These are phyloP conservation scores for Dactylellina drechsleri DNA, from an alignment of 2,329 filamentous ascomycete genomes.

Conservation along the genomic window DNA sequence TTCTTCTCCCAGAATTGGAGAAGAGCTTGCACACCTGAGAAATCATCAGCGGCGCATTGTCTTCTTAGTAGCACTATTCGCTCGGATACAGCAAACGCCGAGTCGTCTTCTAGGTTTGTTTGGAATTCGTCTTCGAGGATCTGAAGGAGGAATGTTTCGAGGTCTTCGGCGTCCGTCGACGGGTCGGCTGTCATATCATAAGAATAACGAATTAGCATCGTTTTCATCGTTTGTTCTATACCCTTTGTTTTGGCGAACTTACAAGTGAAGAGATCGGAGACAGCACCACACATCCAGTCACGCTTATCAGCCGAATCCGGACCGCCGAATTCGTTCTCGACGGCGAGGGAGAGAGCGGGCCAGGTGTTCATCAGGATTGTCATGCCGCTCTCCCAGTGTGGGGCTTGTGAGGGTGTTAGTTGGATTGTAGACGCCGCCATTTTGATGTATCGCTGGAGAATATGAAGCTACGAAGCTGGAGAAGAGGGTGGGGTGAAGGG, in stretches of 20 bases:
- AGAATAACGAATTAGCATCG: slow-evolving; percentile 8
- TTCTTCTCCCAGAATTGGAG: slow-evolving; percentile 71
- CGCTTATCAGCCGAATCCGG: slow-evolving; percentile 84
- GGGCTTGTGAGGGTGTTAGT: slow-evolving; percentile 65
- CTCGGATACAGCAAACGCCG: slow-evolving; percentile 76
- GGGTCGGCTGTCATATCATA: slow-evolving; percentile 62
- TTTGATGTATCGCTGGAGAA: not conserved
- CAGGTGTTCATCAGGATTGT: slow-evolving; percentile 86
- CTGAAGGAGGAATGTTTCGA: slow-evolving; percentile 85
- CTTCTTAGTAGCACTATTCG: slow-evolving; percentile 75
- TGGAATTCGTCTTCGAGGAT: slow-evolving; percentile 97
- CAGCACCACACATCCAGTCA: slow-evolving; percentile 92
- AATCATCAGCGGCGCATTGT: slow-evolving; percentile 68
- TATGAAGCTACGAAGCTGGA: not conserved
- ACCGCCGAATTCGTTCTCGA: slow-evolving; percentile 88
- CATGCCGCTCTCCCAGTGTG: slow-evolving; percentile 85
- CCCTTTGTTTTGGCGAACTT: slow-evolving; percentile 23
- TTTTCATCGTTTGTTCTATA: slow-evolving; percentile 29
- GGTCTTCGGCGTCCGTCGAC: slow-evolving; percentile 77
- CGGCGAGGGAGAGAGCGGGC: slow-evolving; percentile 86
- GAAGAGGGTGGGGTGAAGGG: not conserved
- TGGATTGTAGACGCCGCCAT: slow-evolving; percentile 26
- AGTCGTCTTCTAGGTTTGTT: slow-evolving; percentile 89
- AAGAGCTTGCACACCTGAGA: slow-evolving; percentile 68
- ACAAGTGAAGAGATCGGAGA: slow-evolving; percentile 78